phyloP scores from a whole-genome alignment of 768 basidiomycete genomes.

The Ramaria sp. region DNA sequence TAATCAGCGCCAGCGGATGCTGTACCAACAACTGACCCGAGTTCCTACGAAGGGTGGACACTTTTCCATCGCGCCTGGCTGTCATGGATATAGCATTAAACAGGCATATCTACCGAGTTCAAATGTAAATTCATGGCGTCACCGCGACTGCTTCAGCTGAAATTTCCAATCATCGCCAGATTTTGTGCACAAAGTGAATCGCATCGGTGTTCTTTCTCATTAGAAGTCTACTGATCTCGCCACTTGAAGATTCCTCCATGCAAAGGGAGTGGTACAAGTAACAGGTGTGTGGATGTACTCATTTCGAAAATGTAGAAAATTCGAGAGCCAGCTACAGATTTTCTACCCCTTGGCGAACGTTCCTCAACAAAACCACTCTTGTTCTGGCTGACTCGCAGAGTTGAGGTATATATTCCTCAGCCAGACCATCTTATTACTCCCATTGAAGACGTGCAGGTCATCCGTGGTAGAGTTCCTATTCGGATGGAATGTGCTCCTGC shows the following conservation, averaged over 20 bases:
- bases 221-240: conserved; percentile 32
- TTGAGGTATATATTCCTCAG: conserved; percentile 40
- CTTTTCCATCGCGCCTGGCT: conserved; percentile 73
- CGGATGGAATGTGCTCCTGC: conserved; percentile 89
- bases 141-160: neutral
- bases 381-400: conserved; percentile 75
- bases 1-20: conserved; percentile 9
- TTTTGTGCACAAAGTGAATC: conserved; percentile 20
- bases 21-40: neutral
- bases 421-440: neutral
- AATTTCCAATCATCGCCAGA: conserved; percentile 1
- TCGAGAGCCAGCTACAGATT: conserved; percentile 36
- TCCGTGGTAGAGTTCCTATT: conserved; percentile 74
- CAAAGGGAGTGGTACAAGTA: conserved; percentile 68
- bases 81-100: conserved; percentile 55
- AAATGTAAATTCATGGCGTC: conserved; percentile 38
- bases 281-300: conserved; percentile 44
- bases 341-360: conserved; percentile 54
- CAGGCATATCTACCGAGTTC: conserved; percentile 79
- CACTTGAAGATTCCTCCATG: neutral
- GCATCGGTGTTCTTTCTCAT: conserved; percentile 46
- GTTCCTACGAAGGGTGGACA: conserved; percentile 58
- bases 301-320: neutral
- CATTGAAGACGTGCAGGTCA: conserved; percentile 40
- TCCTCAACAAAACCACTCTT: conserved; percentile 49